Percentiles rank a stretch among this genome's conserved stretches.
Evolutionary conservation across 2,329 filamentous ascomycete species (phyloP).

Genomic region (Venturia oleaginea): DNA sequence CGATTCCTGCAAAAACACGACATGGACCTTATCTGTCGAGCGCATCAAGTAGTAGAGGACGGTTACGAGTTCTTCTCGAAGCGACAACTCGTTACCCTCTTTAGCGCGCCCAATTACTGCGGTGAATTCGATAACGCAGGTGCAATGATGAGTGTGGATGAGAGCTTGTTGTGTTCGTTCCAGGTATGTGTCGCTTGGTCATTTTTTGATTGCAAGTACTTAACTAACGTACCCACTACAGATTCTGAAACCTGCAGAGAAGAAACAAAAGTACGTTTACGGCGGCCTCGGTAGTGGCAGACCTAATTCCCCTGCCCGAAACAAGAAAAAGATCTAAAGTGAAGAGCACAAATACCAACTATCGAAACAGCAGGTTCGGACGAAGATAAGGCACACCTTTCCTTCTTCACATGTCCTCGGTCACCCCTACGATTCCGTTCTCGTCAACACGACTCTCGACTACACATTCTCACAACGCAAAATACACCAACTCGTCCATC

Average conservation of each 20-base stretch:
- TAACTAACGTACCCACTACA: conserved; percentile 28
- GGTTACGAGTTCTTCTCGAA: conserved; percentile 99
- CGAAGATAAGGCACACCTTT: conserved; percentile 16
- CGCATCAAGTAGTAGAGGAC: conserved; percentile 97
- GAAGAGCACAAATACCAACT: conserved; percentile 45
- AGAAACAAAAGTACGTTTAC: conserved; percentile 99
- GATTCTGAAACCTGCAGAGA: conserved; percentile 99
- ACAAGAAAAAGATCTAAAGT: conserved; percentile 22
- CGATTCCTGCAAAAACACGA: conserved; percentile 98
- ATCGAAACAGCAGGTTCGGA: conserved; percentile 22
- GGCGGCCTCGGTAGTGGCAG: conserved; percentile 61
- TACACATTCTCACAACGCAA: conserved; percentile 5
- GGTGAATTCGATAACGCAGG: conserved; percentile 99
- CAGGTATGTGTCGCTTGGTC: conserved; percentile 51
- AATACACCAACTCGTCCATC: conserved; percentile 6
- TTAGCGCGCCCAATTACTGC: conserved; percentile 98
- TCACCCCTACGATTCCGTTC: background rate
- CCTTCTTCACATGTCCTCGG: conserved; percentile 9
- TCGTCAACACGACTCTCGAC: conserved; percentile 3
- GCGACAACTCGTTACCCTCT: conserved; percentile 91
- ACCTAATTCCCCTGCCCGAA: conserved; percentile 60
- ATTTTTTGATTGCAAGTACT: background rate
- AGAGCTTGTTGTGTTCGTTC: conserved; percentile 97
- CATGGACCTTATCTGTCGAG: conserved; percentile 98
- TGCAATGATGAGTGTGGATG: conserved; percentile 99